Conservation (phyloP, 2,329 filamentous ascomycete genomes). For the Neonectria sp. region DNA sequence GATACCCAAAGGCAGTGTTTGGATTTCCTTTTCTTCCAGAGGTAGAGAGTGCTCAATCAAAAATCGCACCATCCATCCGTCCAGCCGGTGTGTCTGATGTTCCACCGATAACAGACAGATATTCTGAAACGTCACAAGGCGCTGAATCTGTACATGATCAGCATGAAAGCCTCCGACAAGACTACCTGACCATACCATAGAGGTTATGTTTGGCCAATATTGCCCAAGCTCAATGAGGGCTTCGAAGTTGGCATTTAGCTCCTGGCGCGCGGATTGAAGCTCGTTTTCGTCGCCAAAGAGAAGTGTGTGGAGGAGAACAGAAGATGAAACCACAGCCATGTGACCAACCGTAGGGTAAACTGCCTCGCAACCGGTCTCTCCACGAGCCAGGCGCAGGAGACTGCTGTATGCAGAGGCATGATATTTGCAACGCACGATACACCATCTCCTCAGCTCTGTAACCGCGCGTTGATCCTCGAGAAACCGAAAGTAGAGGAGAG, state of each 20-base stretch:
- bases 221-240: slow-evolving; percentile 34
- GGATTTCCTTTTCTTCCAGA: slow-evolving; percentile 13
- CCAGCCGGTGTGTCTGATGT: slow-evolving; percentile 30
- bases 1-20: not conserved
- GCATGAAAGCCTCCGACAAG: not conserved
- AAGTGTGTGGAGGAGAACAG: slow-evolving; percentile 37
- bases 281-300: slow-evolving; percentile 35
- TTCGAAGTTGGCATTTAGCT: slow-evolving; percentile 38
- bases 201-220: slow-evolving; percentile 34
- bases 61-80: slow-evolving; percentile 41
- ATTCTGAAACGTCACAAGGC: slow-evolving; percentile 38
- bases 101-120: slow-evolving; percentile 31
- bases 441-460: not conserved
- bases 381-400: slow-evolving; percentile 36
- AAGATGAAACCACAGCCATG: slow-evolving; percentile 40
- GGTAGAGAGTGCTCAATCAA: slow-evolving; percentile 35
- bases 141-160: slow-evolving; percentile 22
- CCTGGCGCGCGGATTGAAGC: slow-evolving; percentile 18
- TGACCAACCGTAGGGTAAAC: slow-evolving; percentile 38
- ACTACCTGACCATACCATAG: slow-evolving; percentile 18
- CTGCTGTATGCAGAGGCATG: slow-evolving; percentile 49
- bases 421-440: slow-evolving; percentile 43
- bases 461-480: slow-evolving; percentile 44
- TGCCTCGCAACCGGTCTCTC: slow-evolving; percentile 25
- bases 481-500: slow-evolving; percentile 56